phyloP scores from a whole-genome alignment of 345 rosid genomes.

The Gossypium longicalyx region DNA sequence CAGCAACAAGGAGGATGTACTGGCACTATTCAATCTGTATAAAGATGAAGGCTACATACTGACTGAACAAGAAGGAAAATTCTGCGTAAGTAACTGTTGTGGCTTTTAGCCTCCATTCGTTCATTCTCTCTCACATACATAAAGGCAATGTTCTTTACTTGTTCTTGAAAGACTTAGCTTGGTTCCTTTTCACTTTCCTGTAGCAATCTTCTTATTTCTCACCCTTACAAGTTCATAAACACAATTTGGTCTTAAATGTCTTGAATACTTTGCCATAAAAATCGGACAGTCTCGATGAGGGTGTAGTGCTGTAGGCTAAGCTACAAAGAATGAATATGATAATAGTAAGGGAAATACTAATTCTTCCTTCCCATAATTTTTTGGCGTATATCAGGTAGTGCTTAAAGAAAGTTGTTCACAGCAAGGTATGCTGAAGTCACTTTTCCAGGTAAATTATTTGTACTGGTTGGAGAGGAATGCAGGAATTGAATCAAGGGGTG shows the following conservation, averaged over 20 bases:
- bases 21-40: slow-evolving; percentile 63
- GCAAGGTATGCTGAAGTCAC: slow-evolving; percentile 89
- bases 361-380: neutral
- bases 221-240: neutral
- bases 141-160: neutral
- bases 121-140: neutral
- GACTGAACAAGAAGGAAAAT: slow-evolving; percentile 60
- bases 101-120: slow-evolving; percentile 1
- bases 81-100: slow-evolving; percentile 51
- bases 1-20: slow-evolving; percentile 65
- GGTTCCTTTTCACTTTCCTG: neutral
- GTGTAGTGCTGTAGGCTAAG: neutral
- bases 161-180: neutral
- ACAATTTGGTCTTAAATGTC: neutral
- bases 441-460: slow-evolving; percentile 86
- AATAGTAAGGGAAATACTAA: neutral
- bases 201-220: neutral
- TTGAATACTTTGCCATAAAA: neutral
- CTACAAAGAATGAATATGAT: neutral
- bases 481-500: slow-evolving; percentile 58
- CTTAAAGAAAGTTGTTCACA: slow-evolving; percentile 72
- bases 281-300: neutral
- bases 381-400: slow-evolving; percentile 53
- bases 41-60: slow-evolving; percentile 76
- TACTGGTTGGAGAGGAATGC: slow-evolving; percentile 96